phyloP scores from a whole-genome alignment of 208 protist species.

The Vickermania spadyakhi region DNA sequence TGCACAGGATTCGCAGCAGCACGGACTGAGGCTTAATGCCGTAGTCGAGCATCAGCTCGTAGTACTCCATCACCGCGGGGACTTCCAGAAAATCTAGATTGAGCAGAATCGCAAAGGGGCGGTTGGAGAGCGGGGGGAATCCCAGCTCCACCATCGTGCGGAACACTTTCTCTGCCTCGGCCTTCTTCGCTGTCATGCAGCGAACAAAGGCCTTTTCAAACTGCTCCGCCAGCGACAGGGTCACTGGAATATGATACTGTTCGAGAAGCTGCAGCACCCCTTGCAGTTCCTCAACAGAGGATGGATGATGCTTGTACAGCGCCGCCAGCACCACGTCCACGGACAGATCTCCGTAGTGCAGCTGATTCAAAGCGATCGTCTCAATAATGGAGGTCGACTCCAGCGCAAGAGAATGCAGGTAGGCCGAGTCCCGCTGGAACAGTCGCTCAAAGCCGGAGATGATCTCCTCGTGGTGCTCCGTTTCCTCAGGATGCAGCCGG shows the following conservation, averaged over 20 bases:
- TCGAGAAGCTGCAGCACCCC: slow-evolving; percentile 13
- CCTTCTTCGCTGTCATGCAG: slow-evolving; percentile 36
- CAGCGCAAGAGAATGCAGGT: slow-evolving; percentile 16
- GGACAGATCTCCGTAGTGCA: slow-evolving; percentile 14
- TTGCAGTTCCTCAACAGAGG: slow-evolving; percentile 9
- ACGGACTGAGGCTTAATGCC: slow-evolving; percentile 68
- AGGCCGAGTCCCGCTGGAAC: slow-evolving; percentile 15
- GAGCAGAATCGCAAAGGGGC: slow-evolving; percentile 83
- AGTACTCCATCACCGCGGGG: slow-evolving; percentile 59
- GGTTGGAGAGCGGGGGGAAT: slow-evolving; percentile 49
- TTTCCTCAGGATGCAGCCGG: slow-evolving; percentile 8
- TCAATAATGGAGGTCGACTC: slow-evolving; percentile 14
- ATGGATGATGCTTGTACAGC: slow-evolving; percentile 12
- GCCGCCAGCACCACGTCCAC: slow-evolving; percentile 14
- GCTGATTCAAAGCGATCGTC: slow-evolving; percentile 11
- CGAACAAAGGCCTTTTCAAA: slow-evolving; percentile 8
- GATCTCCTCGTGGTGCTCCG: slow-evolving; percentile 21
- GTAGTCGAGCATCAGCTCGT: slow-evolving; percentile 84
- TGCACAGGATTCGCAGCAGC: slow-evolving; percentile 72
- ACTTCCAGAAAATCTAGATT: slow-evolving; percentile 18
- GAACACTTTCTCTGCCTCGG: slow-evolving; percentile 52
- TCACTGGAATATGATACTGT: background rate
- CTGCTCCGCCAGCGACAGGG: background rate
- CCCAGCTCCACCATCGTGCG: slow-evolving; percentile 37
- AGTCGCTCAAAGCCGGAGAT: slow-evolving; percentile 20